Evolutionary conservation across 352 stramenopile species (phyloP).

Genomic region (Phytophthora sp.): DNA sequence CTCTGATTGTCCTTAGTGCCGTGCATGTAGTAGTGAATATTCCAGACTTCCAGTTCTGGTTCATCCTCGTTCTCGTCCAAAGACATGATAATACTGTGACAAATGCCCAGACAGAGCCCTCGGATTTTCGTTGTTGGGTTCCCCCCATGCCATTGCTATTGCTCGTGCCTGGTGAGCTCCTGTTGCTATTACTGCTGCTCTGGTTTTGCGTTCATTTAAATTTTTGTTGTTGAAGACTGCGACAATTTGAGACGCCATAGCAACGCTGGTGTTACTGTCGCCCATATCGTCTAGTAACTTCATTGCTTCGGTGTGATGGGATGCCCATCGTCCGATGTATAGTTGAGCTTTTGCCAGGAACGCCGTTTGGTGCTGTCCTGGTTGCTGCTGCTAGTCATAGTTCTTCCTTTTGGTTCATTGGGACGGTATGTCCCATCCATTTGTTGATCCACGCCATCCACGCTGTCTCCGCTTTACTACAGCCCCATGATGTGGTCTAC

Average conservation of each 20-base stretch:
- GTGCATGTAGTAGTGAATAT: too few species aligned
- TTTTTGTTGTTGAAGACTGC: not conserved
- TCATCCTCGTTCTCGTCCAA: not conserved
- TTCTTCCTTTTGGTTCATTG: too few species aligned
- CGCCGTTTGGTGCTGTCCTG: too few species aligned
- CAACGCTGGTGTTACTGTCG: not conserved
- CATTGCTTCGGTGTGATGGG: not conserved
- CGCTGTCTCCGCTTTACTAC: not conserved
- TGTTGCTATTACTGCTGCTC: too few species aligned
- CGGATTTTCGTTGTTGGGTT: not conserved
- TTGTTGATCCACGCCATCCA: not conserved
- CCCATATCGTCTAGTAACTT: not conserved
- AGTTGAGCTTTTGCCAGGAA: not conserved
- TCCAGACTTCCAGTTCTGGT: too few species aligned
- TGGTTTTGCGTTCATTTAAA: too few species aligned
- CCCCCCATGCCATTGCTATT: not conserved
- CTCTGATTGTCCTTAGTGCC: too few species aligned
- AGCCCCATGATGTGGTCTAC: not conserved
- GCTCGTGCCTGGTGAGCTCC: not conserved
- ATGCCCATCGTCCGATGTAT: not conserved
- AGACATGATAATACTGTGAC: not conserved
- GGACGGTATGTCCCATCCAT: not conserved
- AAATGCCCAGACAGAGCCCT: not conserved
- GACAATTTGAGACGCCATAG: not conserved
- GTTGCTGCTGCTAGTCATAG: too few species aligned